Percentiles rank a stretch among this genome's conserved stretches.
These are phyloP conservation scores for Hylodesmum podocarpum DNA, from an alignment of 306 rosid genomes.

Conservation along the genomic window DNA sequence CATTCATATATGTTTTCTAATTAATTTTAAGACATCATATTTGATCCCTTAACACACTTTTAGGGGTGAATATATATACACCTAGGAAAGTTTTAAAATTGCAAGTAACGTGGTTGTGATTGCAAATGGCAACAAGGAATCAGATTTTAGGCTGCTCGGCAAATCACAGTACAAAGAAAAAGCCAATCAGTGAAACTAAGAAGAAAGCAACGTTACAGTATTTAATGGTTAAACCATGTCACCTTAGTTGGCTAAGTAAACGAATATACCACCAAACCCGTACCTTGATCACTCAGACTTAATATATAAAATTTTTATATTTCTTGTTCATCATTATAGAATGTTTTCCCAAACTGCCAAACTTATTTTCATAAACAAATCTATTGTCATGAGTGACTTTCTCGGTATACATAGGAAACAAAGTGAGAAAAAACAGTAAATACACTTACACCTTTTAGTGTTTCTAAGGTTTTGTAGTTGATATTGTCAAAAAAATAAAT, in stretches of 20 bases:
- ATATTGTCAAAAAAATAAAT: too few relatives aligned
- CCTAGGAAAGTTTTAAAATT: neutral
- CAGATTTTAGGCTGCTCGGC: neutral
- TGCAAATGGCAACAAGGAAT: neutral
- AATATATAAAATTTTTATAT: neutral
- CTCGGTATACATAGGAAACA: neutral
- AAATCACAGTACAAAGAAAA: neutral
- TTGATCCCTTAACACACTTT: neutral
- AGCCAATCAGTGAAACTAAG: neutral
- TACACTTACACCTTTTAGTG: too few relatives aligned
- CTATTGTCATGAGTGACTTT: constrained; percentile 6
- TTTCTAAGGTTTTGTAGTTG: too few relatives aligned
- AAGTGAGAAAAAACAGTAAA: neutral
- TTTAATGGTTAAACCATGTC: neutral
- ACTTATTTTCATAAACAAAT: neutral
- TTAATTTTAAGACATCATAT: neutral
- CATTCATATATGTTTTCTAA: neutral
- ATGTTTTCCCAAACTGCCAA: constrained; percentile 33
- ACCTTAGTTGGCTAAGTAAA: constrained; percentile 24
- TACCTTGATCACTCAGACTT: constrained; percentile 30
- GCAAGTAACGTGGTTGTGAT: neutral
- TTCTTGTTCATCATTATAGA: constrained; percentile 20
- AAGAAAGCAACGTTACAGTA: constrained; percentile 25
- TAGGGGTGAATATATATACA: neutral
- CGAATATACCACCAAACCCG: neutral